A percentile compares a stretch with the other conserved stretches of the same genome.
Conservation (phyloP, 306 rosid genomes). For the Begonia loranthoides region DNA sequence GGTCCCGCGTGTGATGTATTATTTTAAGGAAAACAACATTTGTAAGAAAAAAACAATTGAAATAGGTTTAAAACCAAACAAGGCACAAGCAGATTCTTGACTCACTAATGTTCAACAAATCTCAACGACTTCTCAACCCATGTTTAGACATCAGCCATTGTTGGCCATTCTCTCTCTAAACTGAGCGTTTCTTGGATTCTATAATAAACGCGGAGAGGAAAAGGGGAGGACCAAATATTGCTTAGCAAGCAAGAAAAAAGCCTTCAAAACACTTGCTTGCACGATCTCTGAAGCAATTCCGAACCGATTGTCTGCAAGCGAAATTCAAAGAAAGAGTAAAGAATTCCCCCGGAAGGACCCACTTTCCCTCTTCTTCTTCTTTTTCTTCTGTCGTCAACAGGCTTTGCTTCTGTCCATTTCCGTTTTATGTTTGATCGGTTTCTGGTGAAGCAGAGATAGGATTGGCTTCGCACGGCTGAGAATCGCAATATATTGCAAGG, state of each 20-base stretch:
- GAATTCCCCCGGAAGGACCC: conserved; percentile 2
- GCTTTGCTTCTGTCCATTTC: conserved; percentile 4
- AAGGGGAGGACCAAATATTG: conserved; percentile 15
- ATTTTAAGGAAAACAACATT: too few species aligned
- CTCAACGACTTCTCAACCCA: too few species aligned
- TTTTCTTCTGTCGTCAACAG: conserved; percentile 2
- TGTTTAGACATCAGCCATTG: too few species aligned
- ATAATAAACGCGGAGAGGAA: background rate
- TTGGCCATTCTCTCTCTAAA: too few species aligned
- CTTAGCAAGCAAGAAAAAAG: conserved; percentile 4
- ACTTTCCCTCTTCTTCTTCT: background rate
- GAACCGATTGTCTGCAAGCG: conserved; percentile 1
- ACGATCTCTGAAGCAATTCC: conserved; percentile 27
- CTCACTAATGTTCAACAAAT: too few species aligned
- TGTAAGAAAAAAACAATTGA: too few species aligned
- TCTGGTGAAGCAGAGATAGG: conserved; percentile 14
- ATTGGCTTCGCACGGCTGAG: conserved; percentile 3
- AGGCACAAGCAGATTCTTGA: too few species aligned
- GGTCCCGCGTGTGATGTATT: too few species aligned
- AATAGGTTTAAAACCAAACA: too few species aligned
- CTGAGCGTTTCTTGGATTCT: conserved; percentile 16
- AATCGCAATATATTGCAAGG: conserved; percentile 10
- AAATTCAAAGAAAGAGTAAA: background rate
- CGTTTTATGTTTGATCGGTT: conserved; percentile 24
- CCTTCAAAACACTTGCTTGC: conserved; percentile 36